Percentiles rank a stretch among this genome's conserved stretches.
Conservation (phyloP, 768 basidiomycete species). For the Collybia sordida region DNA sequence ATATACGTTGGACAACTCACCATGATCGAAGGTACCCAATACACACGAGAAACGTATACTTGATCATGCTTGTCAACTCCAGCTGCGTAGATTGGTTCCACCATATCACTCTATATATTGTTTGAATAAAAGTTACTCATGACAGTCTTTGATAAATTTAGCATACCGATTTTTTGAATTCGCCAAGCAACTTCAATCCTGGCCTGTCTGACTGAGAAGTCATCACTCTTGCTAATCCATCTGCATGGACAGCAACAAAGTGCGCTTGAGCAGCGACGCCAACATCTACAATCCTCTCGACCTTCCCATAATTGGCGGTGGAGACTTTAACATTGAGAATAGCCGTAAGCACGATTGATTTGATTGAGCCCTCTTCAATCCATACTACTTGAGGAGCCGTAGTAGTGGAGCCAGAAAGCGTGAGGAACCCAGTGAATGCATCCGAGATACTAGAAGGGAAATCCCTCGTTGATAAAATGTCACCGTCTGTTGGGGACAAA, state of each 20-base stretch:
- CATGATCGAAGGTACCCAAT: constrained; percentile 1
- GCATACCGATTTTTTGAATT: constrained; percentile 58
- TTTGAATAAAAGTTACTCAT: no score
- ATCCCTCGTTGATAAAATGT: constrained; percentile 44
- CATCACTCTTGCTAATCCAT: constrained; percentile 48
- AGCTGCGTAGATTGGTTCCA: constrained; percentile 58
- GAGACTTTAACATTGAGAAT: constrained; percentile 47
- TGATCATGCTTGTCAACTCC: constrained; percentile 47
- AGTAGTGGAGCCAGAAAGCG: constrained; percentile 18
- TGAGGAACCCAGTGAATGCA: constrained; percentile 27
- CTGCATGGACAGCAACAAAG: constrained; percentile 56
- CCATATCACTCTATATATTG: constrained; percentile 22
- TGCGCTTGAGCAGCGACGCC: constrained; percentile 56
- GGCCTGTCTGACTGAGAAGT: constrained; percentile 51
- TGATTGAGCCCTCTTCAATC: constrained; percentile 52
- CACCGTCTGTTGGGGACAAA: constrained; percentile 54
- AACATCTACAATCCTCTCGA: constrained; percentile 58
- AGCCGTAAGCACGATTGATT: constrained; percentile 50
- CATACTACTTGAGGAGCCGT: constrained; percentile 42
- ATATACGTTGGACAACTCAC: not conserved
- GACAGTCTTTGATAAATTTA: constrained; percentile 12
- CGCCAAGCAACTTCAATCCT: constrained; percentile 43
- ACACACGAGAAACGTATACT: constrained; percentile 56
- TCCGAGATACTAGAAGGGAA: constrained; percentile 51
- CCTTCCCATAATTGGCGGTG: constrained; percentile 41